Base-by-base conservation (phyloP, 805 yeast genomes). In the Saccharomycopsis capsularis region DNA sequence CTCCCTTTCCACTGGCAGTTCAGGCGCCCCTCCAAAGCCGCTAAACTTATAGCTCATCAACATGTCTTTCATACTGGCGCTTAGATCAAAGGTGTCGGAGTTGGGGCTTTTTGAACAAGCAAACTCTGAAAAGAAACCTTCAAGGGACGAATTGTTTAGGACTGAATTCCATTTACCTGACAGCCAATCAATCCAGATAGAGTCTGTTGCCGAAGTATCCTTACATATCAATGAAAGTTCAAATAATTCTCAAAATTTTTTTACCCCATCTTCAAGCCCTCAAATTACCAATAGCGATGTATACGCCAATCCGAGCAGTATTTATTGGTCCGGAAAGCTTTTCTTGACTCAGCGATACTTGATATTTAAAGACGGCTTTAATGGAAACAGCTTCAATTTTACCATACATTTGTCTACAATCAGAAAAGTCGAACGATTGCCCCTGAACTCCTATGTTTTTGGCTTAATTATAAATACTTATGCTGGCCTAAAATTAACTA, bases 361-460 rank as follows among this genome's bases (percentile, higher is more conserved):
- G 34, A 77, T 85, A 21, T 91, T 90, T 60, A 72, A 78, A 51
- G 88, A 86, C 57, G 73, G 77, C 4, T 79, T 78, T 57, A 95
- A 88, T 57, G 72, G 74, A 42, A 72, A 79, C 48, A 75, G 80
- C 40, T 84, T 93, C 60, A 74, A 78, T 4, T 76, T 91, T 59
- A 74, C 74, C 2, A 57, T 91, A 25, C 93, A 91, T 53, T 66
- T 93, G 38, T 78, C 90, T 1, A 78, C 95, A 1, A 68, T 93
- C 35, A 81, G 84, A 59, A 81, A 88, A 53, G 95, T 93, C 16
- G 96, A 91, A 61, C 73, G 97, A 46, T 73, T 88, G 19, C 95
- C 95, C 9, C 32, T 40, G 35, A 73, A 80, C 48, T 73, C 85
- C 1, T 85, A 81, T 60, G 81, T 85, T 18, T 85, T 89, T 65